A percentile compares a stretch with the other conserved stretches of the same genome.
These are phyloP conservation scores for Agaricus blazei DNA, from an alignment of 768 basidiomycete species.

Conservation along the genomic window DNA sequence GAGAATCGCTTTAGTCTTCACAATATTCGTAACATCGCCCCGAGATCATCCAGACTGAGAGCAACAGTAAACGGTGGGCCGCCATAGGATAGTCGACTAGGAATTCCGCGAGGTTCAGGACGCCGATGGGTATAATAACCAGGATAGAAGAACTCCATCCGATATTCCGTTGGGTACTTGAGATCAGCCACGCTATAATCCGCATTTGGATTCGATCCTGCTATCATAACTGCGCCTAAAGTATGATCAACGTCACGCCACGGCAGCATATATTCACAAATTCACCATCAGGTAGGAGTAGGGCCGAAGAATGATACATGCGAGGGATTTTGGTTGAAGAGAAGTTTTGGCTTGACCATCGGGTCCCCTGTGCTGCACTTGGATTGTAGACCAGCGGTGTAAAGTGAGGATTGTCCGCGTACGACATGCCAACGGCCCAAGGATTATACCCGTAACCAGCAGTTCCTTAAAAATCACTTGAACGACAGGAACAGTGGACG, in stretches of 20 bases:
- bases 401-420: constrained; percentile 66
- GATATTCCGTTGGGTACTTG: constrained; percentile 57
- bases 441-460: constrained; percentile 56
- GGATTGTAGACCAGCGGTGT: constrained; percentile 73
- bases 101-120: constrained; percentile 53
- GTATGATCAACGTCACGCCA: constrained; percentile 14
- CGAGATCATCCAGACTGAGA: constrained; percentile 48
- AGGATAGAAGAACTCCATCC: constrained; percentile 13
- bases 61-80: constrained; percentile 65
- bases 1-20: constrained; percentile 45
- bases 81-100: constrained; percentile 65
- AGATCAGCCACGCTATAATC: constrained; percentile 48
- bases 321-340: constrained; percentile 53
- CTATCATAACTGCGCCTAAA: constrained; percentile 61
- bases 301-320: constrained; percentile 76
- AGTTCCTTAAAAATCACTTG: constrained; percentile 33
- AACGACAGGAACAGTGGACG: neutral
- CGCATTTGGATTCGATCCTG: constrained; percentile 77
- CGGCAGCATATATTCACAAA: constrained; percentile 14
- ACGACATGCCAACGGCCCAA: constrained; percentile 51
- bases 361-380: constrained; percentile 50
- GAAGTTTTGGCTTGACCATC: constrained; percentile 60
- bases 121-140: constrained; percentile 50
- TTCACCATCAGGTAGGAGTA: constrained; percentile 48
- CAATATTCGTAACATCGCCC: constrained; percentile 43